Conservation (phyloP, 208 protist genomes). For the Acanthamoeba divionensis region DNA sequence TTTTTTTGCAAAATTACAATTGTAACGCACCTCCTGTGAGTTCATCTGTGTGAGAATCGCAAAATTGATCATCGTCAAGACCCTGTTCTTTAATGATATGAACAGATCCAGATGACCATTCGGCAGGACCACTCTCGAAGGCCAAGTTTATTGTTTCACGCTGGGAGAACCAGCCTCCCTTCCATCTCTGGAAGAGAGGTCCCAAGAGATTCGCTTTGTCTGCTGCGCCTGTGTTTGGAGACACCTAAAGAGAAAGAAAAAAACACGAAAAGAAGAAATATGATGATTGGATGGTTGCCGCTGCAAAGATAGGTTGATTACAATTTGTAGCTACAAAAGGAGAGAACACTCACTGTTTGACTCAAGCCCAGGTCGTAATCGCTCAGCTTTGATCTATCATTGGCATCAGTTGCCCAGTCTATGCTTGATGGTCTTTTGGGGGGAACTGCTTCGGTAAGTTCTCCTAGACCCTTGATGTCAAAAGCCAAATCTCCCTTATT, state of each 20-base stretch:
- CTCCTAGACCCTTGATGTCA: not conserved
- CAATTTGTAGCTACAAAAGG: too few relatives aligned
- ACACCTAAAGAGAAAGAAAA: not conserved
- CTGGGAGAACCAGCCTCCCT: slow-evolving; percentile 51
- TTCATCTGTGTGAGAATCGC: slow-evolving; percentile 21
- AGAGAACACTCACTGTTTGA: too few relatives aligned
- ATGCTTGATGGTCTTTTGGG: not conserved
- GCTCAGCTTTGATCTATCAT: too few relatives aligned
- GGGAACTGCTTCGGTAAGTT: not conserved
- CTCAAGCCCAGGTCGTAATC: too few relatives aligned
- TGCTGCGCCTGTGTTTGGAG: slow-evolving; percentile 6
- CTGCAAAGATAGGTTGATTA: too few relatives aligned
- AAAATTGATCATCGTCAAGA: not conserved
- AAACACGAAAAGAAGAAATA: not conserved
- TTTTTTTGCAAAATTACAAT: too few relatives aligned
- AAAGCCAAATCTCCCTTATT: not conserved
- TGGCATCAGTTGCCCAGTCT: not conserved
- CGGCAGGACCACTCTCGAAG: not conserved
- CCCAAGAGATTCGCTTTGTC: slow-evolving; percentile 2
- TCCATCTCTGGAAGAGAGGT: slow-evolving; percentile 27
- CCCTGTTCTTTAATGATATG: not conserved
- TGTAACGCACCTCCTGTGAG: not conserved
- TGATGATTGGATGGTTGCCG: too few relatives aligned
- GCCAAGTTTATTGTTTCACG: not conserved
- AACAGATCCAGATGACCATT: not conserved